phyloP scores from a whole-genome alignment of 352 stramenopile species.

The Globisporangium cystogenes region DNA sequence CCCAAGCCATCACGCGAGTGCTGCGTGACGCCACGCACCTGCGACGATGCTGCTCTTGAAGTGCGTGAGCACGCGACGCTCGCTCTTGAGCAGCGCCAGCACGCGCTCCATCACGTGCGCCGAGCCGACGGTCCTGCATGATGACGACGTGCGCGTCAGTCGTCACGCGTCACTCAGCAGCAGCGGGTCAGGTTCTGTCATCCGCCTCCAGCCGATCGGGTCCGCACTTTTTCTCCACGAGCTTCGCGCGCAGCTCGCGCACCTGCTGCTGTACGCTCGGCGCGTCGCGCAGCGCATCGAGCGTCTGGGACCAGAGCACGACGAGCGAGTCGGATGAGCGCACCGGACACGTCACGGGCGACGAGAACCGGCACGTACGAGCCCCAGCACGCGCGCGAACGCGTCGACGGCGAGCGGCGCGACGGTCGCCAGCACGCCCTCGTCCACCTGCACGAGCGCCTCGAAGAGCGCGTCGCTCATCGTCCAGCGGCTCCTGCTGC shows the following conservation, averaged over 20 bases:
- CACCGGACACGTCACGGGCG: too few species aligned
- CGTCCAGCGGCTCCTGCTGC: background rate
- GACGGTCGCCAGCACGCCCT: conserved; percentile 57
- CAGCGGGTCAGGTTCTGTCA: background rate
- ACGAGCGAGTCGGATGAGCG: background rate
- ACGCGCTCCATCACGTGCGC: conserved; percentile 37
- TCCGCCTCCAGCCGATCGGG: background rate
- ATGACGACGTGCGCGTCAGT: too few species aligned
- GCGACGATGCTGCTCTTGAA: conserved; percentile 60
- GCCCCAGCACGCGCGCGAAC: conserved; percentile 42
- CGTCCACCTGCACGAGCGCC: conserved; percentile 58
- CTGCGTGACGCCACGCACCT: conserved; percentile 18
- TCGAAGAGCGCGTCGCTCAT: conserved; percentile 33
- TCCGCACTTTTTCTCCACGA: conserved; percentile 48
- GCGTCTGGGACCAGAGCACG: too few species aligned
- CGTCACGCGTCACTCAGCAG: too few species aligned
- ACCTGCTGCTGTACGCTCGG: conserved; percentile 34
- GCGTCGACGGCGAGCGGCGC: conserved; percentile 37
- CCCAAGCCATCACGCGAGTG: background rate
- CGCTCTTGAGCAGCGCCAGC: conserved; percentile 39
- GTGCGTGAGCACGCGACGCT: conserved; percentile 38
- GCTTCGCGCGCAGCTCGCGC: conserved; percentile 33
- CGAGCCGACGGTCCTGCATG: conserved; percentile 32
- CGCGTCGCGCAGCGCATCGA: conserved; percentile 30
- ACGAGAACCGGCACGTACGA: conserved; percentile 16